A percentile compares a stretch with the other conserved stretches of the same genome.
These are phyloP conservation scores for Arachis stenosperma DNA, from an alignment of 306 rosid genomes.

Conservation along the genomic window DNA sequence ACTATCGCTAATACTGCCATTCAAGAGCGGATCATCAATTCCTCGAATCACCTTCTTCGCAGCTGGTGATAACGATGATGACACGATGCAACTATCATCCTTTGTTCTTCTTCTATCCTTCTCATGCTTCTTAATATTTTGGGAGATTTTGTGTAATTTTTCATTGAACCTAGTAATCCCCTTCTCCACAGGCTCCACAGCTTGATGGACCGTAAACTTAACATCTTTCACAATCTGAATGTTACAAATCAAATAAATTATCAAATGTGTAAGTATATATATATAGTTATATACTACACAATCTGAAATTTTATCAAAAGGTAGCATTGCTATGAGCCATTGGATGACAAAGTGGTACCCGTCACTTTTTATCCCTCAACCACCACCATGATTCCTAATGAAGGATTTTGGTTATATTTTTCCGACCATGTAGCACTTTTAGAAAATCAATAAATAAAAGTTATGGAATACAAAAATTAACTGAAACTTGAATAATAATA, in stretches of 20 bases:
- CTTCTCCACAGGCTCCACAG: constrained; percentile 96
- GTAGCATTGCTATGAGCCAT: too few relatives aligned
- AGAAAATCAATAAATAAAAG: constrained; percentile 11
- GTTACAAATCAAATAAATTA: constrained; percentile 29
- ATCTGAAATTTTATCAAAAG: too few relatives aligned
- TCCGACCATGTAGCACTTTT: background rate
- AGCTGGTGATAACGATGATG: constrained; percentile 58
- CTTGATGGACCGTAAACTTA: constrained; percentile 93
- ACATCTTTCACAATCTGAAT: constrained; percentile 88
- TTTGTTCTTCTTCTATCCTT: constrained; percentile 77
- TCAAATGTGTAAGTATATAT: background rate
- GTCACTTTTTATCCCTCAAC: too few relatives aligned
- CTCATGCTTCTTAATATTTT: constrained; percentile 88
- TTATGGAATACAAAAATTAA: background rate
- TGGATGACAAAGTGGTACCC: too few relatives aligned
- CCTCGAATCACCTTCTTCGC: constrained; percentile 82
- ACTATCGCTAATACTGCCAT: constrained; percentile 87
- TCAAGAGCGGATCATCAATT: constrained; percentile 90
- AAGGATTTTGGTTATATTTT: too few relatives aligned
- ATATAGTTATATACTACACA: too few relatives aligned
- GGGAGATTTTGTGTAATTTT: constrained; percentile 75
- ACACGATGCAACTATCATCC: constrained; percentile 78
- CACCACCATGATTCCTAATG: too few relatives aligned
- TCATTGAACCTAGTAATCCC: constrained; percentile 85
- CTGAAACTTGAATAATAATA: background rate